Base-by-base conservation (phyloP, 345 rosid species). In the Salix purpurea region DNA sequence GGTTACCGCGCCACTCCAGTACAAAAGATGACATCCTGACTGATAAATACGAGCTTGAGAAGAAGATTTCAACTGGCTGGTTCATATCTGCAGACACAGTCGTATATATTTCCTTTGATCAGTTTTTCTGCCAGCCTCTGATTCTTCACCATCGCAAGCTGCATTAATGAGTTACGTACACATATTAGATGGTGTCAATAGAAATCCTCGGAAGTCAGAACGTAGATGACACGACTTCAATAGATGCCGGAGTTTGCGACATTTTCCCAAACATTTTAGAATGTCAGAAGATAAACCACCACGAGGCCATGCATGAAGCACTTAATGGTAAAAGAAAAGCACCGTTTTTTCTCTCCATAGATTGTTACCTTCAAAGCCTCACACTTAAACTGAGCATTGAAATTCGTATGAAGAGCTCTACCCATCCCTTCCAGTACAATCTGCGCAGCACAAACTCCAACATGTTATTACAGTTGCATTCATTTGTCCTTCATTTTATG, bases 121-220 rank as follows among this genome's bases (percentile, higher is more conserved):
- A 96, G 82, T 77, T 96, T 96, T 78, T 91, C 97, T 5, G 98
- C 98, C 85, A 96, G 80, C 81, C 99, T 91, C 76, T 96, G 99
- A 76, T 96, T 96, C 91, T 96, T 93, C 85, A 96, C 98, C 99
- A 96, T 96, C 67, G 99, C 99, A 65, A 96, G 91, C 99, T 93
- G 92, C 81, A 85, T 83, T 80, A 68, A 16, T 74, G 70, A 23
- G 48, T 12, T 32, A 16, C 46, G 2, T 15, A 23, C 56, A 42
- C 16, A 67, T 65, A 30, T 67, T 42, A 77, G 24, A 66, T 71
- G 3, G 12, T 34, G 44, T 54, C 44, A 1, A 14, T 21, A 24
- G 36, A 73, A 28, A 61, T 42, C 11, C 61, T 64, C 30, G 14
- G 4, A 58, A 58, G 28, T 58, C 6, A 3, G 23, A n/a, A 58